A percentile compares a stretch with the other conserved stretches of the same genome.
phyloP scores from a whole-genome alignment of 495 filamentous ascomycete species.

The Penicillium steckii region DNA sequence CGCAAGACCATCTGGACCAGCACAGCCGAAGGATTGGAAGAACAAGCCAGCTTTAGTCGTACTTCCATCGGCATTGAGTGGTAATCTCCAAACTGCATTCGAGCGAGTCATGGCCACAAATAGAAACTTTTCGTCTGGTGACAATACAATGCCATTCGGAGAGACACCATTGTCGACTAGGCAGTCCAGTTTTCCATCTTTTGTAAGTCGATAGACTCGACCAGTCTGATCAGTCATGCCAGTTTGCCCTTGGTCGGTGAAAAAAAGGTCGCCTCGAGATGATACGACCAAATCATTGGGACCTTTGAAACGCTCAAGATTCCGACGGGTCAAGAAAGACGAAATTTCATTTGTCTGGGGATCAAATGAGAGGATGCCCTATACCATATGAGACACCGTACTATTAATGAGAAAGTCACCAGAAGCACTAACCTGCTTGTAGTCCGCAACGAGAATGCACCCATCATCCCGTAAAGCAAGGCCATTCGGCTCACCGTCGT shows the following conservation, averaged over 20 bases:
- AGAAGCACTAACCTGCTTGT: slow-evolving; percentile 18
- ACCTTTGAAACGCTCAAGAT: slow-evolving; percentile 33
- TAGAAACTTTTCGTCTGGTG: slow-evolving; percentile 21
- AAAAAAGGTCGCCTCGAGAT: slow-evolving; percentile 24
- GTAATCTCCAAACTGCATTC: slow-evolving; percentile 27
- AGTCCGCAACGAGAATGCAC: slow-evolving; percentile 27
- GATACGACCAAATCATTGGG: slow-evolving; percentile 29
- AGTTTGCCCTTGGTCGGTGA: slow-evolving; percentile 34
- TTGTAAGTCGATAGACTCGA: slow-evolving; percentile 22
- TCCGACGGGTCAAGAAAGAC: slow-evolving; percentile 18
- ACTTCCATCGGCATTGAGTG: slow-evolving; percentile 26
- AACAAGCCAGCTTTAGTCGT: slow-evolving; percentile 26
- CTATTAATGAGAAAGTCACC: neutral
- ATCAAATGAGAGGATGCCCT: slow-evolving; percentile 24
- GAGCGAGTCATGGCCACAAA: slow-evolving; percentile 33
- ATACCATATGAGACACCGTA: neutral
- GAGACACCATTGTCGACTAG: slow-evolving; percentile 26
- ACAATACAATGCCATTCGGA: slow-evolving; percentile 27
- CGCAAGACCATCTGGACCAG: slow-evolving; percentile 26
- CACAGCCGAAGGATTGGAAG: slow-evolving; percentile 26
- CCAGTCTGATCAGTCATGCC: slow-evolving; percentile 32
- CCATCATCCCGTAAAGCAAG: slow-evolving; percentile 20
- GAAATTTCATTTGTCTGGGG: slow-evolving; percentile 3
- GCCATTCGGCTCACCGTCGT: slow-evolving; percentile 30
- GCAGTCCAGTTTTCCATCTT: slow-evolving; percentile 19